phyloP scores from a whole-genome alignment of 2,329 filamentous ascomycete species.

The Colletotrichum australisinense region DNA sequence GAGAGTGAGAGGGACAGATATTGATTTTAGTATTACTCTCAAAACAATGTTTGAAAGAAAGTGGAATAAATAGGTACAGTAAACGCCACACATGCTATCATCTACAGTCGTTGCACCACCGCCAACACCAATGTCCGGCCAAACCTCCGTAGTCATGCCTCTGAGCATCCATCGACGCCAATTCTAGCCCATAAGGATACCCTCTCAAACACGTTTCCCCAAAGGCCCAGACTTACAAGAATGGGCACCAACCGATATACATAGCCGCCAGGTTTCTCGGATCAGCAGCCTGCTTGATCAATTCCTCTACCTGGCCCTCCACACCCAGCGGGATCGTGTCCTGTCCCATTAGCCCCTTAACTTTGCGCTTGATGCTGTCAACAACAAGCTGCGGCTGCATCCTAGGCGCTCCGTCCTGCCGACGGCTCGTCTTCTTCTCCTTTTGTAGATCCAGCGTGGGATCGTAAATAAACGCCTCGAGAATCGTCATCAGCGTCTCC shows the following conservation, averaged over 20 bases:
- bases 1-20: too few relatives aligned
- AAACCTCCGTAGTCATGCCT: background rate
- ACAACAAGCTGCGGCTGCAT: slow-evolving; percentile 79
- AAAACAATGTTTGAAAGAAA: background rate
- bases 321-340: slow-evolving; percentile 95
- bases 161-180: background rate
- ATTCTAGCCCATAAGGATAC: background rate
- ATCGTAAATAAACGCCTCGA: slow-evolving; percentile 97
- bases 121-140: slow-evolving; percentile 2
- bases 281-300: slow-evolving; percentile 89
- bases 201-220: background rate
- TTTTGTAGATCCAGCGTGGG: slow-evolving; percentile 91
- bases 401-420: slow-evolving; percentile 50
- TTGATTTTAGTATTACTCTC: too few relatives aligned
- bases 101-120: background rate
- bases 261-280: slow-evolving; percentile 85
- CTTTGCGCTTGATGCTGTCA: slow-evolving; percentile 88
- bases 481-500: slow-evolving; percentile 95
- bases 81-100: background rate
- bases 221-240: slow-evolving; percentile 54
- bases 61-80: background rate
- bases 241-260: slow-evolving; percentile 94
- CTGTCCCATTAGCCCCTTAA: slow-evolving; percentile 83
- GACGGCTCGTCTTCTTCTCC: slow-evolving; percentile 70
- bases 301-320: slow-evolving; percentile 95